A percentile compares a stretch with the other conserved stretches of the same genome.
phyloP scores from a whole-genome alignment of 805 yeast species.

The Pichia gijzeniarum region DNA sequence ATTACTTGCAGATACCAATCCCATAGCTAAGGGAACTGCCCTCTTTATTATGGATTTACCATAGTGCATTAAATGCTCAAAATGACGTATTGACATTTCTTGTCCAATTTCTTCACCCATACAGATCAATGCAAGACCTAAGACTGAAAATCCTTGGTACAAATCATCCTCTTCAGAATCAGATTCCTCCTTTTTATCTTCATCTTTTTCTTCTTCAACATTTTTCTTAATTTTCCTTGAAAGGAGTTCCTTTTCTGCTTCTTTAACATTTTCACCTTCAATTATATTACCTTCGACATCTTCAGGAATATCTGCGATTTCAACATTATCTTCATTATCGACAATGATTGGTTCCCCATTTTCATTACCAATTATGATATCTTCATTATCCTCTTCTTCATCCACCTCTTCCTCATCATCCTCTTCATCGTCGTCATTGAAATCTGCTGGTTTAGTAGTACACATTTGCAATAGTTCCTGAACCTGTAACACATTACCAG shows the following conservation, averaged over 20 bases:
- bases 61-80: constrained; percentile 95
- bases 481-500: constrained; percentile 93
- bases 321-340: constrained; percentile 21
- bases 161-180: constrained; percentile 45
- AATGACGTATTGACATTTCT: constrained; percentile 95
- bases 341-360: constrained; percentile 21
- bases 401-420: constrained; percentile 39
- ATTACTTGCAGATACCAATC: constrained; percentile 83
- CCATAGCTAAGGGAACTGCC: constrained; percentile 98
- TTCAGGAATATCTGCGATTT: constrained; percentile 9
- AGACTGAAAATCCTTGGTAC: constrained; percentile 81
- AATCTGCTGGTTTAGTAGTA: constrained; percentile 60
- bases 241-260: constrained; percentile 16
- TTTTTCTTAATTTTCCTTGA: too few species aligned
- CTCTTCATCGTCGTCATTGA: constrained; percentile 53
- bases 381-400: constrained; percentile 25
- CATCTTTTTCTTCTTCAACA: constrained; percentile 18
- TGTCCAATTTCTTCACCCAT: constrained; percentile 98
- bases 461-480: constrained; percentile 87
- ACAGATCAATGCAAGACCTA: constrained; percentile 90
- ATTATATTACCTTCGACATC: constrained; percentile 20
- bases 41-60: constrained; percentile 87
- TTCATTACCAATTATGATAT: constrained; percentile 18
- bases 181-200: constrained; percentile 24
- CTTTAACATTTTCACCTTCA: constrained; percentile 27